Base-by-base conservation (phyloP, 2,329 filamentous ascomycete genomes). In the Fusarium pseudograminearum region DNA sequence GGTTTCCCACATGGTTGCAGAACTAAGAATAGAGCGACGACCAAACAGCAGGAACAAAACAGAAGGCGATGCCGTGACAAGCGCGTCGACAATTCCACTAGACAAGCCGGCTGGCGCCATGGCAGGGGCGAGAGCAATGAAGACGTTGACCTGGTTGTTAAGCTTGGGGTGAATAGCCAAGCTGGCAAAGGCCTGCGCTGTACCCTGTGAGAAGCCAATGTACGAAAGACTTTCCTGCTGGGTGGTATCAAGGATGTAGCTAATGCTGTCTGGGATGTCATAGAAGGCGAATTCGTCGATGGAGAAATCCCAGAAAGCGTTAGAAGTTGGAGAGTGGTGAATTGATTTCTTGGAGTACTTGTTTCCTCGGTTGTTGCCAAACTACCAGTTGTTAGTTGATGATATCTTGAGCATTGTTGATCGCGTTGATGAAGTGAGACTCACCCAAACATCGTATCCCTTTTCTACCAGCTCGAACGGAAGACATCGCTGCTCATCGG, bases 241-340 rank as follows among this genome's bases (percentile, higher is more conserved):
- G 0, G 96, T 98, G 1, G 92, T 92, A 41, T 91, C 89, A 24
- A 99, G 86, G 63, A 99, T 93, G 77, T 99, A 98, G 56, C 90
- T 86, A 75, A 99, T 98, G 70, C 91, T 95, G 80, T 99, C 92
- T 2, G 96, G 96, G 63, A 99, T 98, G 78, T 99, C 96, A 78
- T 98, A 90, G 76, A 99, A 97, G 48, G 96, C 96, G 77, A 99
- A 99, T 77, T 99, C 93, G 78, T 99, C 96, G 77, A 99, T 98
- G 53, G 93, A 97, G 78, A 99, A 99, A 79, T 98, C 91, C 96
- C 96, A 99, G 79, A 99, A 99, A 16, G 88, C 85, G 38, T 86
- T 83, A 4, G 92, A 91, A 1, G 89, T 91, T 0, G 96, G 94
- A 1, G 93, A 91, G 67, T 85, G 84, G 62, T 90, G 86, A 53